A percentile compares a stretch with the other conserved stretches of the same genome.
Conservation (phyloP, 2,329 filamentous ascomycete species). For the Parastagonospora nodorum region DNA sequence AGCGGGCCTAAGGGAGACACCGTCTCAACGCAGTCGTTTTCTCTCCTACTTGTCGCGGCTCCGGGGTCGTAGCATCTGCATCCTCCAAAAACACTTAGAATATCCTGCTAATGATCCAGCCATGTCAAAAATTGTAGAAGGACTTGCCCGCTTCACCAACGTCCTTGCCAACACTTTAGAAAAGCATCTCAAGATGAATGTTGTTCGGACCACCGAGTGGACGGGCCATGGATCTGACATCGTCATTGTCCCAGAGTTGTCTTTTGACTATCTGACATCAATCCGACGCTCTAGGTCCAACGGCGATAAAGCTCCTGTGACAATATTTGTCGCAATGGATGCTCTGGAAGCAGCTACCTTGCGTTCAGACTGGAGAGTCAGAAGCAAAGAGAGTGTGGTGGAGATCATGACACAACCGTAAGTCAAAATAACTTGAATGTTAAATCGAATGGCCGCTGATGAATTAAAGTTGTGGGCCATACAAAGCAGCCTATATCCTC, state of each 20-base stretch:
- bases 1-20: not conserved
- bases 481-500: conserved; percentile 37
- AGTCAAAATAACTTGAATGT: too few species aligned
- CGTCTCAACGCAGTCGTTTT: conserved; percentile 15
- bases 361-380: conserved; percentile 37
- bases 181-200: conserved; percentile 33
- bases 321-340: conserved; percentile 42
- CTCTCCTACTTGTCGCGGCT: conserved; percentile 22
- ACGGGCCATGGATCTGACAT: conserved; percentile 30
- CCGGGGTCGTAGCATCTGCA: conserved; percentile 29
- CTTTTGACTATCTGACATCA: conserved; percentile 35
- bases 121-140: conserved; percentile 14
- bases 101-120: not conserved
- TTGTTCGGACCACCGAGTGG: conserved; percentile 31
- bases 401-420: conserved; percentile 44
- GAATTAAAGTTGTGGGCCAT: conserved; percentile 33
- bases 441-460: conserved; percentile 1
- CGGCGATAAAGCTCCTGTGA: conserved; percentile 23
- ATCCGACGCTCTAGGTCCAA: conserved; percentile 20
- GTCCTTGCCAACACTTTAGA: conserved; percentile 25
- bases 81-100: conserved; percentile 19
- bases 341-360: conserved; percentile 39
- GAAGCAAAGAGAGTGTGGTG: conserved; percentile 34
- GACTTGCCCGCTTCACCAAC: conserved; percentile 25
- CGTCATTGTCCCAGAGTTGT: conserved; percentile 41